Base-by-base conservation (phyloP, 495 filamentous ascomycete species). In the Hypoxylon intermedium region DNA sequence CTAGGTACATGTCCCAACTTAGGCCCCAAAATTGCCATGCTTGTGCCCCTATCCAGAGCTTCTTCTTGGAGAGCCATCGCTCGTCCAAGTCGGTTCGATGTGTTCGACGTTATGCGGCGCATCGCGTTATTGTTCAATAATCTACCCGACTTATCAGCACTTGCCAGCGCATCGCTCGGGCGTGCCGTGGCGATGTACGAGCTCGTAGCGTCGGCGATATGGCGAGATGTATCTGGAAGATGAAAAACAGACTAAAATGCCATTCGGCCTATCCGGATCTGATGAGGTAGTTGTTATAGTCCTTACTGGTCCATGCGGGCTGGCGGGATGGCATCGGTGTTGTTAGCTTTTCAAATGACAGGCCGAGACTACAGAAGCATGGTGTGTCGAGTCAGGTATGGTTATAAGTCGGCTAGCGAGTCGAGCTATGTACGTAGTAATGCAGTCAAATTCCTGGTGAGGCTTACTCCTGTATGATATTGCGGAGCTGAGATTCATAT, bases 31-130 rank as follows among this genome's bases (percentile, higher is more conserved):
- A 4, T n/a, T 1, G 2, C 34, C n/a, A 26, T 48, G 18, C 51
- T 44, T 33, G 45, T 46, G 45, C 36, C 34, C 16, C 16, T 31
- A 53, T 54, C 51, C 42, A 36, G 34, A 40, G n/a, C 36, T 58
- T 46, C 50, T 65, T 51, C 49, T 54, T 58, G 61, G 50, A 55
- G 28, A 65, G 43, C 61, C 61, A 52, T 23, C 9, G 51, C 37
- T 40, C 34, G 31, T 26, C 43, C 18, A 65, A 51, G 19, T 59
- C 12, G 45, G 61, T 55, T 55, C 44, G 44, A 36, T 45, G 18
- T 59, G 55, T 65, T 65, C 61, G 54, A 65, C 40, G 37, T 44
- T 50, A 46, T 55, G 55, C 45, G 16, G 2, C 16, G 43, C 61
- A 65, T 53, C 20, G 38, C 54, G 41, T 58, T 55, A 43, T 55